These are phyloP conservation scores for Neonothopanus nambi DNA, from an alignment of 1,284 basidiomycete genomes.

Conservation along the genomic window DNA sequence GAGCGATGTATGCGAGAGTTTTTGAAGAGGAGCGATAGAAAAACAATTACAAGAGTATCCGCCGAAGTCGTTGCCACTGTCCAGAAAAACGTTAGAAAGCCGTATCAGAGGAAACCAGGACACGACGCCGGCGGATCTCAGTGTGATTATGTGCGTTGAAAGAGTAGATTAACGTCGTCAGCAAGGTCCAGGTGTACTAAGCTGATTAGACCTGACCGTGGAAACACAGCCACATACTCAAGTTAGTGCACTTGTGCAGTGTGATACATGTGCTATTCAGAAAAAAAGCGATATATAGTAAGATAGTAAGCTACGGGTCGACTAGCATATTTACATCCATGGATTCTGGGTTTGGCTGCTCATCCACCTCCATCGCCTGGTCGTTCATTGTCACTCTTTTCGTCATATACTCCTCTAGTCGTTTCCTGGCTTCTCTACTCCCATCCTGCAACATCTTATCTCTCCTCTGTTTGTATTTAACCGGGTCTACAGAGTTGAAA, in stretches of 20 bases:
- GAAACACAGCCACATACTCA: too few species aligned
- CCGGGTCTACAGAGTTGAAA: constrained; percentile 65
- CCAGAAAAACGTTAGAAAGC: constrained; percentile 39
- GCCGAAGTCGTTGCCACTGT: constrained; percentile 46
- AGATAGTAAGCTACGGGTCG: not conserved
- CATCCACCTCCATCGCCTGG: not conserved
- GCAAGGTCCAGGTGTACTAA: too few species aligned
- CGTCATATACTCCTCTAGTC: constrained; percentile 34
- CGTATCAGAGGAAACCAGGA: constrained; percentile 44
- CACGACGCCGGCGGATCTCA: constrained; percentile 48
- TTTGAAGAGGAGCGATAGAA: constrained; percentile 26
- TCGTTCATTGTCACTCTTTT: not conserved
- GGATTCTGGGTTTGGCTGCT: too few species aligned
- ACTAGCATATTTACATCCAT: constrained; percentile 5
- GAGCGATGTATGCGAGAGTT: constrained; percentile 27
- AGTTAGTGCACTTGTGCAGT: too few species aligned
- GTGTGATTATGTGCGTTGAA: constrained; percentile 10
- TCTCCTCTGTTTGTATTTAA: constrained; percentile 49
- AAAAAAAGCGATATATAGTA: not conserved
- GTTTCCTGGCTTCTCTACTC: constrained; percentile 44
- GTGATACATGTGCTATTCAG: not conserved
- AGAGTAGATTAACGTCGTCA: constrained; percentile 8
- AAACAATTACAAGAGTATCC: constrained; percentile 25
- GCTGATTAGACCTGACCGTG: too few species aligned
- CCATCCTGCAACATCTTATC: constrained; percentile 59